Conservation (phyloP, 2,329 filamentous ascomycete genomes). For the Didymella pinodella region DNA sequence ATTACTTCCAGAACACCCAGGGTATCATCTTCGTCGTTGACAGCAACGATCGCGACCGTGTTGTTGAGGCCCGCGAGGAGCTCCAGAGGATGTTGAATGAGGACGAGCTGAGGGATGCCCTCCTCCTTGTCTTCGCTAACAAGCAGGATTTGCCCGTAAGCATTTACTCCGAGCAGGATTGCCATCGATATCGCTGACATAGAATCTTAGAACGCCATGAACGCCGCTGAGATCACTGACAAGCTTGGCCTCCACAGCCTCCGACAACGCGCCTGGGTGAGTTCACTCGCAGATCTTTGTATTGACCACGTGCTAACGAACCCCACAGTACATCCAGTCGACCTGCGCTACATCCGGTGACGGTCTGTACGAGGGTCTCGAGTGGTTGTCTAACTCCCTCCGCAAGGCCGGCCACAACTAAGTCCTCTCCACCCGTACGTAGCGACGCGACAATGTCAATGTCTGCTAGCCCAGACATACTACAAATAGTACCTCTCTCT, state of each 20-base stretch:
- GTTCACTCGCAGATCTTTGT: slow-evolving; percentile 50
- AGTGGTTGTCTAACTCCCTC: slow-evolving; percentile 64
- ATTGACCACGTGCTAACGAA: slow-evolving; percentile 29
- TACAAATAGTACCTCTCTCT: slow-evolving; percentile 35
- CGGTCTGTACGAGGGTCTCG: slow-evolving; percentile 98
- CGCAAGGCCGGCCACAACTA: slow-evolving; percentile 62
- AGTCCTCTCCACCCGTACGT: slow-evolving; percentile 29
- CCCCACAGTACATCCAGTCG: slow-evolving; percentile 89
- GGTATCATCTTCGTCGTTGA: slow-evolving; percentile 99
- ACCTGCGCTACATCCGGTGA: slow-evolving; percentile 99
- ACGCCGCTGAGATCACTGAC: slow-evolving; percentile 99
- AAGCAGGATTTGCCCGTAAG: slow-evolving; percentile 94
- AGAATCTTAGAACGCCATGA: slow-evolving; percentile 89
- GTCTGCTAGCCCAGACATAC: slow-evolving; percentile 40
- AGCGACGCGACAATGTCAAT: slow-evolving; percentile 41
- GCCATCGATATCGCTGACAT: slow-evolving; percentile 13
- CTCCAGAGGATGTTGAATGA: slow-evolving; percentile 98
- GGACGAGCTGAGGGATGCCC: slow-evolving; percentile 94
- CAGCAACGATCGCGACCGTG: slow-evolving; percentile 87
- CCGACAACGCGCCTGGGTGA: slow-evolving; percentile 98
- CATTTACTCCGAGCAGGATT: slow-evolving; percentile 2
- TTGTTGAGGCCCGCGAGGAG: slow-evolving; percentile 92
- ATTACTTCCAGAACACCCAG: slow-evolving; percentile 96
- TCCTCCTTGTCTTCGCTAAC: slow-evolving; percentile 96
- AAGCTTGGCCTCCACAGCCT: slow-evolving; percentile 99